Base-by-base conservation (phyloP, 148 eudicot genomes). In the Dysphania ambrosioides region DNA sequence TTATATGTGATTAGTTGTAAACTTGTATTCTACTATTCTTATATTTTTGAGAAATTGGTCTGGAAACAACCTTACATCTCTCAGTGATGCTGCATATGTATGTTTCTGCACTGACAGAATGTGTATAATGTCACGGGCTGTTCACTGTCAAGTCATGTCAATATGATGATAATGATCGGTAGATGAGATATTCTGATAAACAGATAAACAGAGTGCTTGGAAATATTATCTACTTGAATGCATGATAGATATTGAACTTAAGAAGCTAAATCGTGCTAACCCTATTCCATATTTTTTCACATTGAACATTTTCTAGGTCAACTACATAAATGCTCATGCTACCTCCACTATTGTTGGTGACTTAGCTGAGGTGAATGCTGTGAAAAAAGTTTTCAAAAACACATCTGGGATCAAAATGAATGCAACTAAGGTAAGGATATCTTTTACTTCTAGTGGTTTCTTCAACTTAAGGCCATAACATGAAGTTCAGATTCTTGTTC, bases 281-380 rank as follows among this genome's bases (percentile, higher is more conserved):
- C 26, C 47, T 78, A 66, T 19, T 26, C 10, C 21, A 53, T 21
- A 5, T 27, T 5, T 41, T 41, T 55, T 74, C 56, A 65, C 36
- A 56, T 72, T 27, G 31, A 59, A 29, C 44, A n/a, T 6, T 73
- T 71, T 79, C 30, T 85, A 93, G 98, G 98, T 93, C 58, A 93
- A 93, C 74, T 93, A 89, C 85, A 93, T 93, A 55, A 93, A 93
- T 80, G 98, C 98, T 40, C 98, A 93, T 81, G 98, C 98, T 68
- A 93, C 98, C 80, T 93, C 98, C 62, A 93, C 98, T 15, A 81
- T 86, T 78, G 98, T 89, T 26, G 98, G 98, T 70, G 98, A 93
- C 80, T 76, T 93, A 79, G 98, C 98, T 80, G 98, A 93, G 90
- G 85, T 93, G 68, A 93, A 93, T 78, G 98, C 98, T 47, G 77